Conservation (phyloP, 2,329 filamentous ascomycete genomes). For the Aspergillus eucalypticola region DNA sequence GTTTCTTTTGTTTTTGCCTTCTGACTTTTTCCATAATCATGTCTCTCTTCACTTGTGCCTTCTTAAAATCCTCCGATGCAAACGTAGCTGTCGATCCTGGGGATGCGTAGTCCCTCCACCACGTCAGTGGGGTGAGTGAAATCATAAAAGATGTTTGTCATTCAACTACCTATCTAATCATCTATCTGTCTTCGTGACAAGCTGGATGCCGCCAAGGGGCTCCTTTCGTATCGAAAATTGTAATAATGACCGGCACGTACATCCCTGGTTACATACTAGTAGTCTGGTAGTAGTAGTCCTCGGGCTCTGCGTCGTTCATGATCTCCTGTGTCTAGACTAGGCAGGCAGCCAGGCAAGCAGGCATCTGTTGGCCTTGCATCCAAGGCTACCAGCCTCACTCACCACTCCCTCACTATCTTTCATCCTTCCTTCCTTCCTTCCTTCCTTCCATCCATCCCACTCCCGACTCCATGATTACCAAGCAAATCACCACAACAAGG, state of each 20-base stretch:
- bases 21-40: constrained; percentile 2
- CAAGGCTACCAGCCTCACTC: too few species aligned
- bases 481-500: too few species aligned
- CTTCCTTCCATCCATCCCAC: too few species aligned
- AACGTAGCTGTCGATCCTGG: neutral
- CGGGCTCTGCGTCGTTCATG: too few species aligned
- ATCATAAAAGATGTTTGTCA: neutral
- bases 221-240: neutral
- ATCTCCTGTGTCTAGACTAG: too few species aligned
- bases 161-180: neutral
- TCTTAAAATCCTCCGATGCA: constrained; percentile 3
- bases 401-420: too few species aligned
- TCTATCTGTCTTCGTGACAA: neutral
- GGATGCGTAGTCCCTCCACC: neutral
- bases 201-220: neutral
- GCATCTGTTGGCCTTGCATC: too few species aligned
- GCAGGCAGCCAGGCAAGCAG: too few species aligned
- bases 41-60: constrained; percentile 1
- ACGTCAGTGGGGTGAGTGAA: neutral
- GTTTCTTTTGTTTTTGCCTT: constrained; percentile 13
- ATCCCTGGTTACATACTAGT: too few species aligned
- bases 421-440: too few species aligned
- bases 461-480: too few species aligned
- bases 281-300: too few species aligned
- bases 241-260: neutral